Evolutionary conservation across 331 rosid species (phyloP).

Genomic region (Spiraea crenata): DNA sequence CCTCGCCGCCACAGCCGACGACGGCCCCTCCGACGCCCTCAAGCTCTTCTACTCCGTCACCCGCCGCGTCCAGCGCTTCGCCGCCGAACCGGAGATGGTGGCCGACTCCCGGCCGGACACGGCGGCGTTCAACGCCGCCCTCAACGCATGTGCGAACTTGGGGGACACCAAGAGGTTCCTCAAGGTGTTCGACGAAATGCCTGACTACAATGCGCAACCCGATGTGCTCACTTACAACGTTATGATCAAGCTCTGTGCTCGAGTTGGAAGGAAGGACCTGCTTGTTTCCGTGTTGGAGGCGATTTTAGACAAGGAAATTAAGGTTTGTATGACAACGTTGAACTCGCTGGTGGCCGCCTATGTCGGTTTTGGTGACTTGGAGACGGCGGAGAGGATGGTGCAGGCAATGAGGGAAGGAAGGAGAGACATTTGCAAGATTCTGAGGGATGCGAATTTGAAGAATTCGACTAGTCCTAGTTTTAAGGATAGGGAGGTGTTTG

Average conservation of each 20-base stretch:
- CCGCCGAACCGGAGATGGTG: constrained; percentile 38
- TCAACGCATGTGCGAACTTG: constrained; percentile 82
- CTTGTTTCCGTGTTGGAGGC: constrained; percentile 75
- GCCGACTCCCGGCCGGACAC: constrained; percentile 81
- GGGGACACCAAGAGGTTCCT: constrained; percentile 61
- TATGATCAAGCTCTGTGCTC: constrained; percentile 72
- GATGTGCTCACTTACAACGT: constrained; percentile 79
- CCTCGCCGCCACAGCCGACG: constrained; percentile 54
- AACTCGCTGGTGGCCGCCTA: constrained; percentile 77
- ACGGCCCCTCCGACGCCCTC: constrained; percentile 67
- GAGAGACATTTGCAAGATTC: constrained; percentile 63
- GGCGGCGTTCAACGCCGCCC: constrained; percentile 75
- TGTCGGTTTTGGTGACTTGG: constrained; percentile 79
- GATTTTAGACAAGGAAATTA: constrained; percentile 59
- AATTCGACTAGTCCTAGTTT: constrained; percentile 6
- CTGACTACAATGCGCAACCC: constrained; percentile 49
- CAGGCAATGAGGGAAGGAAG: constrained; percentile 91
- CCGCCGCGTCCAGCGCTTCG: constrained; percentile 50
- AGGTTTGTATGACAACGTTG: constrained; percentile 65
- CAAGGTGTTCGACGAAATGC: constrained; percentile 87
- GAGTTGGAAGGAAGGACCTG: constrained; percentile 59
- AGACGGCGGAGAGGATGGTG: constrained; percentile 72
- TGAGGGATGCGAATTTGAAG: constrained; percentile 46
- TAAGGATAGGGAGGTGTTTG: constrained; percentile 43
- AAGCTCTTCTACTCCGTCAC: constrained; percentile 52